phyloP scores from a whole-genome alignment of 1,139 yeast genomes.

The Wickerhamomyces sp. region DNA sequence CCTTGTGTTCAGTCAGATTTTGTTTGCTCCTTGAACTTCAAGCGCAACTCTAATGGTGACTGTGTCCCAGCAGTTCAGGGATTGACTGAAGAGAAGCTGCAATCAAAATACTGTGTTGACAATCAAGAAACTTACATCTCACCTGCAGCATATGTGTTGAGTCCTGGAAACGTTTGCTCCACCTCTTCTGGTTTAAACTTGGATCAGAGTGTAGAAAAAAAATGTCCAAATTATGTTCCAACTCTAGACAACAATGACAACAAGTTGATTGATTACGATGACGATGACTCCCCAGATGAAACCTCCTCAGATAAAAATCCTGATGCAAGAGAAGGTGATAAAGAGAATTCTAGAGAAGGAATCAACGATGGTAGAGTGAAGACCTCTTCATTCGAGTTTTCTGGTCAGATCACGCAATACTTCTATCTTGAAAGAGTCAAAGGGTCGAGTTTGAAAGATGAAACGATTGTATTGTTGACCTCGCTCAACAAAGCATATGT shows the following conservation, averaged over 20 bases:
- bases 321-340: conserved; percentile 34
- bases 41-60: conserved; percentile 33
- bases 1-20: conserved; percentile 61
- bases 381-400: conserved; percentile 32
- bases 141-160: conserved; percentile 23
- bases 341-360: conserved; percentile 27
- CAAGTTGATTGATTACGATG: conserved; percentile 22
- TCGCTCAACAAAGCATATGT: conserved; percentile 39
- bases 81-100: conserved; percentile 29
- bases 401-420: conserved; percentile 40
- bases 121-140: conserved; percentile 10
- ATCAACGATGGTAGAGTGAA: conserved; percentile 31
- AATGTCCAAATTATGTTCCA: conserved; percentile 15
- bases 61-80: conserved; percentile 47
- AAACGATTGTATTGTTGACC: conserved; percentile 45
- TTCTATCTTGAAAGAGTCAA: conserved; percentile 41
- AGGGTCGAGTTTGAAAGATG: conserved; percentile 34
- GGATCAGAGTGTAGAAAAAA: conserved; percentile 5
- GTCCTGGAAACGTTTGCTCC: conserved; percentile 42
- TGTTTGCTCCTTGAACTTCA: conserved; percentile 66
- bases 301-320: conserved; percentile 27
- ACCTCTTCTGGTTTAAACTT: conserved; percentile 12
- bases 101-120: conserved; percentile 20
- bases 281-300: conserved; percentile 37
- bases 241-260: conserved; percentile 8